These are phyloP conservation scores for Halophytophthora batemanensis DNA, from an alignment of 352 stramenopile genomes.

Conservation along the genomic window DNA sequence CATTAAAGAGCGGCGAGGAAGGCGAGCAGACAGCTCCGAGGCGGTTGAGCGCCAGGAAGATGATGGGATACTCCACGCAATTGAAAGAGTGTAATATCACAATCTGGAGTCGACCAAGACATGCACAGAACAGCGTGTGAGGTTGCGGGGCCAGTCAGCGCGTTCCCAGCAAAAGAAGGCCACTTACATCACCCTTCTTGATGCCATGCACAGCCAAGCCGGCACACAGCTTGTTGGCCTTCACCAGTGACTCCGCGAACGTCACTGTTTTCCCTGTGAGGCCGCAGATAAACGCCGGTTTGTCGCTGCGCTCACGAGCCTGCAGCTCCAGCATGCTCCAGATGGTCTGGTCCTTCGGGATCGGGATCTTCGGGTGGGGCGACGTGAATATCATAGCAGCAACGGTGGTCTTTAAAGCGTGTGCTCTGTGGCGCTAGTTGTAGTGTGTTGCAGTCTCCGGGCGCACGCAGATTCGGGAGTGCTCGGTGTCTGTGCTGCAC, in stretches of 20 bases:
- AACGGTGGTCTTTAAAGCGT: not conserved
- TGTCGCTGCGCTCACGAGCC: slow-evolving; percentile 17
- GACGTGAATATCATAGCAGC: slow-evolving; percentile 41
- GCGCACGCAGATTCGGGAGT: not conserved
- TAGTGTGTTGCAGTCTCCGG: no score
- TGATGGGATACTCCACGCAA: slow-evolving; percentile 47
- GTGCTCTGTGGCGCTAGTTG: no score
- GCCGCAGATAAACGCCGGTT: slow-evolving; percentile 38
- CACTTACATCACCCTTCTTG: slow-evolving; percentile 40
- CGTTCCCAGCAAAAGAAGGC: not conserved
- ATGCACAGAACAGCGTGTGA: no score
- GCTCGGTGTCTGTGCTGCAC: no score
- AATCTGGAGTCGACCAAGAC: slow-evolving; percentile 14
- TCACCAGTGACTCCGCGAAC: slow-evolving; percentile 24
- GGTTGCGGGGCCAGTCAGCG: not conserved
- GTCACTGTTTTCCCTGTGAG: slow-evolving; percentile 35
- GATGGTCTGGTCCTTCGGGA: slow-evolving; percentile 32
- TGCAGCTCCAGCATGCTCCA: slow-evolving; percentile 41
- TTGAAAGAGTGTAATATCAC: slow-evolving; percentile 54
- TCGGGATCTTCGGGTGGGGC: slow-evolving; percentile 17
- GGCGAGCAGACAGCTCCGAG: slow-evolving; percentile 40
- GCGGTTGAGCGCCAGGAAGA: slow-evolving; percentile 39
- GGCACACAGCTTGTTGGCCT: slow-evolving; percentile 27
- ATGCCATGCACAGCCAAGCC: slow-evolving; percentile 36
- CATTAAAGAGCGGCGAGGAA: slow-evolving; percentile 35